Evolutionary conservation across 1,284 basidiomycete genomes (phyloP).

Genomic region (Marasmius oreades): DNA sequence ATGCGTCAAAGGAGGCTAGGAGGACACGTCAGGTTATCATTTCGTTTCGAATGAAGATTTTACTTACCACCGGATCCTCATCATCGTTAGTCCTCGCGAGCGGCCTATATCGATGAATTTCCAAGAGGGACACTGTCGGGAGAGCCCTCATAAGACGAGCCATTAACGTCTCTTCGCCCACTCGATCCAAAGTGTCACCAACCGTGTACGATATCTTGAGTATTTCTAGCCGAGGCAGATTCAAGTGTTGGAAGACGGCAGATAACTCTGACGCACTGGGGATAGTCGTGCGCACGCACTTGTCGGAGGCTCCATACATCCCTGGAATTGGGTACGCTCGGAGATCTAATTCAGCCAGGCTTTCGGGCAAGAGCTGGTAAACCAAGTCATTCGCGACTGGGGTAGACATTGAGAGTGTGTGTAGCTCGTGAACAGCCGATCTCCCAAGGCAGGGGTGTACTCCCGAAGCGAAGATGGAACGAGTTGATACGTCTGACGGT

Average conservation of each 20-base stretch:
- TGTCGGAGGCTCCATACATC: conserved; percentile 3
- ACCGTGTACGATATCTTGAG: conserved; percentile 8
- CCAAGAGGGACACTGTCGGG: conserved; percentile 1
- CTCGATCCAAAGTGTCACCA: background rate
- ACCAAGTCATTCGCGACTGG: conserved; percentile 3
- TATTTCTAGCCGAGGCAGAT: conserved; percentile 2
- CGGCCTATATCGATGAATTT: conserved; percentile 10
- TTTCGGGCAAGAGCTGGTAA: conserved; percentile 8
- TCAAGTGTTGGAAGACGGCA: background rate
- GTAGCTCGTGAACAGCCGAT: too few relatives aligned
- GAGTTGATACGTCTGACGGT: background rate
- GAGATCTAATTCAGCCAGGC: conserved; percentile 6
- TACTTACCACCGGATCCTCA: conserved; percentile 12
- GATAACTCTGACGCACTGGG: conserved; percentile 6
- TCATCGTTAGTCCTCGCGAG: conserved; percentile 3
- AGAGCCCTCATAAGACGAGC: conserved; percentile 1
- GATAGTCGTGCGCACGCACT: conserved; percentile 3
- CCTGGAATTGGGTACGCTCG: conserved; percentile 9
- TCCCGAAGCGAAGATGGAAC: background rate
- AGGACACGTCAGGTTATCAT: too few relatives aligned
- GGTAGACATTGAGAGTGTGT: conserved; percentile 10
- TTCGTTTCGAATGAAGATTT: background rate
- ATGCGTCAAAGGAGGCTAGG: conserved; percentile 7
- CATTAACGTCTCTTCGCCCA: conserved; percentile 1
- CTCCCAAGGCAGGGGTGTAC: too few relatives aligned